A percentile compares a stretch with the other conserved stretches of the same genome.
These are phyloP conservation scores for Diaporthe australafricana DNA, from an alignment of 2,329 filamentous ascomycete species.

Conservation along the genomic window DNA sequence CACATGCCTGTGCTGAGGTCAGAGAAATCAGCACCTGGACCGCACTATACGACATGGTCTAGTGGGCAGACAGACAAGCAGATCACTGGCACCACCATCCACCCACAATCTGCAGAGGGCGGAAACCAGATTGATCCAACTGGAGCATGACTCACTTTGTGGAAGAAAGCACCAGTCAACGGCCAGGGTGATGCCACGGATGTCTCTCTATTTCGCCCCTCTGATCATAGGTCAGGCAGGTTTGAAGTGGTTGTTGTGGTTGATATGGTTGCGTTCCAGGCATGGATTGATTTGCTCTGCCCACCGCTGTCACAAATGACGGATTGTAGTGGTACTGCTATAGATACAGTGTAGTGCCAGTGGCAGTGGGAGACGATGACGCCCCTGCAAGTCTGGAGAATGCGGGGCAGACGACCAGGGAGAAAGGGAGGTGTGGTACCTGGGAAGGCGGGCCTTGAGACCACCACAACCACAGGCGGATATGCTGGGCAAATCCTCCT, in stretches of 20 bases:
- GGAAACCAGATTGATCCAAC: not conserved
- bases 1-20: not conserved
- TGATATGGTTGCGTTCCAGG: not conserved
- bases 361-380: not conserved
- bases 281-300: not conserved
- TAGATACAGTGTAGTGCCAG: not conserved
- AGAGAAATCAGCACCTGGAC: not conserved
- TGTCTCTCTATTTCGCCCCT: not conserved
- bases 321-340: slow-evolving; percentile 4
- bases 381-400: not conserved
- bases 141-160: slow-evolving; percentile 25
- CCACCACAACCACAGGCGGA: too few species aligned
- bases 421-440: not conserved
- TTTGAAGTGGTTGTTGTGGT: not conserved
- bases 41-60: not conserved
- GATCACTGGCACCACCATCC: slow-evolving; percentile 11
- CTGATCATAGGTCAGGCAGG: not conserved
- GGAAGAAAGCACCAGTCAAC: not conserved
- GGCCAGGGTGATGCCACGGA: not conserved
- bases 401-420: not conserved
- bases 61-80: not conserved
- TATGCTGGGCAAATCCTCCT: too few species aligned
- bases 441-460: not conserved
- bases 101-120: not conserved
- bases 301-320: slow-evolving; percentile 14